Evolutionary conservation across 2,329 filamentous ascomycete species (phyloP).

Genomic region (Monilinia polystroma): DNA sequence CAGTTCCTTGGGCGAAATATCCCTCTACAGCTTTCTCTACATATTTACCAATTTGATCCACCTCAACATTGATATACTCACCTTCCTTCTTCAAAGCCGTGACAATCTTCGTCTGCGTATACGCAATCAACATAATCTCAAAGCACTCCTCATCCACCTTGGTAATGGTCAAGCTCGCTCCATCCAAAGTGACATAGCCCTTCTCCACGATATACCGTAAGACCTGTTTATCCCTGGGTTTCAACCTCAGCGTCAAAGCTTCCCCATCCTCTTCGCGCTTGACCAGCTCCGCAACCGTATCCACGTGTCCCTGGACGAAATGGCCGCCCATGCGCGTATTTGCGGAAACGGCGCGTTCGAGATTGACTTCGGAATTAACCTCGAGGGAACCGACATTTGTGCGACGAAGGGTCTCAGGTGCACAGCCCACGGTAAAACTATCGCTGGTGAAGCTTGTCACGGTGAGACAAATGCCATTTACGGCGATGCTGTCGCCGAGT

Average conservation of each 20-base stretch:
- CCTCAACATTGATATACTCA: constrained; percentile 43
- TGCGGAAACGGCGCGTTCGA: constrained; percentile 89
- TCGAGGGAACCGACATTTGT: constrained; percentile 84
- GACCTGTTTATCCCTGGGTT: constrained; percentile 66
- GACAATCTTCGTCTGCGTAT: constrained; percentile 90
- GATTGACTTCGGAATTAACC: constrained; percentile 71
- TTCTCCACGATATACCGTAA: constrained; percentile 93
- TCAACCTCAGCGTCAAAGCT: constrained; percentile 81
- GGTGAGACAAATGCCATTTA: constrained; percentile 96
- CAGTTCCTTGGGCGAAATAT: constrained; percentile 64
- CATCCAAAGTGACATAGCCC: constrained; percentile 91
- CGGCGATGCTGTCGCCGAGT: constrained; percentile 87
- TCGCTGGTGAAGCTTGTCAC: constrained; percentile 67
- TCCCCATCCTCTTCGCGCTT: constrained; percentile 80
- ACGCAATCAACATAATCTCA: constrained; percentile 97
- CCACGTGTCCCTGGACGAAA: constrained; percentile 97
- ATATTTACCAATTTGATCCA: constrained; percentile 65
- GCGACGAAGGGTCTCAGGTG: constrained; percentile 91
- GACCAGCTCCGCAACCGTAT: constrained; percentile 77
- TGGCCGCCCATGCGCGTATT: constrained; percentile 96
- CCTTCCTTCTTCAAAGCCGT: constrained; percentile 41
- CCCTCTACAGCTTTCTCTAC: constrained; percentile 86
- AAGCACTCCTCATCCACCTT: constrained; percentile 78
- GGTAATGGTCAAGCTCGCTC: constrained; percentile 90
- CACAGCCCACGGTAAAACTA: constrained; percentile 86